These are phyloP conservation scores for Trichoderma koningii DNA, from an alignment of 2,329 filamentous ascomycete species.

Conservation along the genomic window DNA sequence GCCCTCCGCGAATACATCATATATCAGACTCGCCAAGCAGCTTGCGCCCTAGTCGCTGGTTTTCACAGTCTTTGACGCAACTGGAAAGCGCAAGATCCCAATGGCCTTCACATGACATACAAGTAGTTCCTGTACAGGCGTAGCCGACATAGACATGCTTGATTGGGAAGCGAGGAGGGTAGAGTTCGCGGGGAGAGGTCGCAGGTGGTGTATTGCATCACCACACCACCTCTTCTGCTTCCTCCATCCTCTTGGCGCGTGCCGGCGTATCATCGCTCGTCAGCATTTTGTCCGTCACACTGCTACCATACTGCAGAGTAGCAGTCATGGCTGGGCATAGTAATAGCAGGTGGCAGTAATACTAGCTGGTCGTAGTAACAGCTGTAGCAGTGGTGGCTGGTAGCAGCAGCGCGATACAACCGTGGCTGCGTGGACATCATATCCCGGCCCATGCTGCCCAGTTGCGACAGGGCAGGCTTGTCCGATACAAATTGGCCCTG, in stretches of 20 bases:
- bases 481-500: background rate
- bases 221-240: background rate
- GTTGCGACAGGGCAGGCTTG: constrained; percentile 6
- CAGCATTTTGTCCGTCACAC: background rate
- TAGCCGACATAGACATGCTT: background rate
- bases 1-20: too few relatives aligned
- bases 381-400: too few relatives aligned
- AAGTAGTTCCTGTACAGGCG: background rate
- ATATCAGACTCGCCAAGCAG: too few relatives aligned
- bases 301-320: background rate
- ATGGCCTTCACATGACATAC: background rate
- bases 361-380: too few relatives aligned
- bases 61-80: too few relatives aligned
- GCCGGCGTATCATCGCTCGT: constrained; percentile 1
- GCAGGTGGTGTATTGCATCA: background rate
- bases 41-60: too few relatives aligned
- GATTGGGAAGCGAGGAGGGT: constrained; percentile 8
- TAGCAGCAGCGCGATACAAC: too few relatives aligned
- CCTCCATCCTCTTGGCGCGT: background rate
- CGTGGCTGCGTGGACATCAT: background rate
- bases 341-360: too few relatives aligned
- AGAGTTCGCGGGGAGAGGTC: background rate
- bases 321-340: too few relatives aligned
- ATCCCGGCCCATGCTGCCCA: background rate
- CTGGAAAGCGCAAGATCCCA: too few relatives aligned